Base-by-base conservation (phyloP, 192 early-diverging fungal genomes). In the Backusella westeae region DNA sequence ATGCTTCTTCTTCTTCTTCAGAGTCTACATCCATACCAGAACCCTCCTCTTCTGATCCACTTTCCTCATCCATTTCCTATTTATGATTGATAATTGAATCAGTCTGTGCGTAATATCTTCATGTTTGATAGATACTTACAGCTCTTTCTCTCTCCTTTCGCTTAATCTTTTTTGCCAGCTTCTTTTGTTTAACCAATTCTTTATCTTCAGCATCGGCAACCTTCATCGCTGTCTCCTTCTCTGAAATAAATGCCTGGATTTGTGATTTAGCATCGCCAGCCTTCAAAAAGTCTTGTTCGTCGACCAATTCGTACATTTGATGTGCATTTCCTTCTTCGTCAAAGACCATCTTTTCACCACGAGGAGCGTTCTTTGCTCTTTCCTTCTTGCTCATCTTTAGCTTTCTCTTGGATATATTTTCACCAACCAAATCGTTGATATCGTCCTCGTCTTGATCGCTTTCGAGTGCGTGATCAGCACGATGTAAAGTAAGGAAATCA, bases 321-420 rank as follows among this genome's bases (percentile, higher is more conserved):
- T 92, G 81, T 56, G 87, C 91, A 29, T 92, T 90, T 69, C 98
- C 98, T 6, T 98, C 96, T 74, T 99, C 98, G 85, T 98, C 96
- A 85, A 98, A 99, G 56, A 96, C 78, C 9, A 97, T 71, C 77
- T 93, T 94, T 46, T 92, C 84, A 78, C 90, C 88, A 65, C 86
- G 89, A 38, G 91, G 88, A 65, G 86, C 81, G 73, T 89, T 90
- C 82, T 96, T 94, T 81, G 91, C 78, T 35, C 86, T 82, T 81
- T 96, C 95, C 53, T 95, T 85, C 76, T 89, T 85, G 71, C 81
- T 63, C 84, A 86, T 83, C 73, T 83, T 82, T 77, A 87, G 78
- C 77, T 83, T 80, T 81, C 87, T 65, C 79, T 82, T 84, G 6
- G 84, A 89, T 32, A 80, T 82, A 4, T 72, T 77, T 15, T 77